phyloP scores from a whole-genome alignment of 495 filamentous ascomycete species.

The Barbatosphaeria neglecta region DNA sequence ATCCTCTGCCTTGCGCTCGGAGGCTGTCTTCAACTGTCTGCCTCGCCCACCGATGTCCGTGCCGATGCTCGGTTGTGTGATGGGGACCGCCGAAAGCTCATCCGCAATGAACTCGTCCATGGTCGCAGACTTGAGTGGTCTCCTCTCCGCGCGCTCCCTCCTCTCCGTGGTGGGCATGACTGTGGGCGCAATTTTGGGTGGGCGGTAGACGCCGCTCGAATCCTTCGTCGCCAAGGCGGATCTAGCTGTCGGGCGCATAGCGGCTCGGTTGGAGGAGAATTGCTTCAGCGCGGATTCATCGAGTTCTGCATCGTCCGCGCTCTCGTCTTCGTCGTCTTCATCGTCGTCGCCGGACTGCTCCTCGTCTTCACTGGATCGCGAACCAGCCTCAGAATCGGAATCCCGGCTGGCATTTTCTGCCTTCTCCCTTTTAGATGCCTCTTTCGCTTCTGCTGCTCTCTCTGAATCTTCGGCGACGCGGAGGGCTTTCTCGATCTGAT shows the following conservation, averaged over 20 bases:
- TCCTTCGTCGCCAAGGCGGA: slow-evolving; percentile 17
- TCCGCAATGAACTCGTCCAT: slow-evolving; percentile 77
- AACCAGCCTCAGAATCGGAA: slow-evolving; percentile 23
- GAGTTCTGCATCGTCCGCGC: slow-evolving; percentile 13
- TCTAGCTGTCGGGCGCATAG: slow-evolving; percentile 21
- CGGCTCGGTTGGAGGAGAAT: slow-evolving; percentile 52
- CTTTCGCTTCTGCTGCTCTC: slow-evolving; percentile 15
- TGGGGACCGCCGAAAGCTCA: slow-evolving; percentile 65
- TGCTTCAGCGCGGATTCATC: slow-evolving; percentile 53
- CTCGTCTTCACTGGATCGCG: slow-evolving; percentile 32
- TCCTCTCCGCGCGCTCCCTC: slow-evolving; percentile 43
- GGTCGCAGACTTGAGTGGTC: slow-evolving; percentile 54
- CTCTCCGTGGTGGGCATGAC: slow-evolving; percentile 52
- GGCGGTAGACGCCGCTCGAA: slow-evolving; percentile 59
- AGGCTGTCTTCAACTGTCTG: slow-evolving; percentile 56
- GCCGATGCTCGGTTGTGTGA: slow-evolving; percentile 73
- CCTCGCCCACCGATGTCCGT: slow-evolving; percentile 66
- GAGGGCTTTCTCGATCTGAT: slow-evolving; percentile 83
- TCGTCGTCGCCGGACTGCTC: slow-evolving; percentile 20
- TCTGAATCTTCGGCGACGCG: slow-evolving; percentile 72
- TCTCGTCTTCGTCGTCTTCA: slow-evolving; percentile 27
- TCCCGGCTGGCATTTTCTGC: slow-evolving; percentile 15
- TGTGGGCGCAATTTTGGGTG: slow-evolving; percentile 72
- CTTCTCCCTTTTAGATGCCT: slow-evolving; percentile 19
- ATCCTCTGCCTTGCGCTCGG: slow-evolving; percentile 56